These are phyloP conservation scores for Isabelozyma gotoi DNA, from an alignment of 805 yeast genomes.

Conservation along the genomic window DNA sequence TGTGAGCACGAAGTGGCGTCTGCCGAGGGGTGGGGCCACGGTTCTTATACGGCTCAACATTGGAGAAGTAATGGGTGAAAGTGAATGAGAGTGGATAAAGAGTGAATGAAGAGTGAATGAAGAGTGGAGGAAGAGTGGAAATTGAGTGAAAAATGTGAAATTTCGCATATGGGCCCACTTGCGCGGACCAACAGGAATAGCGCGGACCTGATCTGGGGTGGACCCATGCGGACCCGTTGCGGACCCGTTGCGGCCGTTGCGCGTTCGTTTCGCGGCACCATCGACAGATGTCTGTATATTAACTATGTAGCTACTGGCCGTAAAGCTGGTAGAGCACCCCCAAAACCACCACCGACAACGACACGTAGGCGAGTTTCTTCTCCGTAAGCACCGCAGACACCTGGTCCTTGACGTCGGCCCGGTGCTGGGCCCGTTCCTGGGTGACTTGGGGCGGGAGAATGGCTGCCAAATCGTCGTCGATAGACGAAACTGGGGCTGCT, in stretches of 20 bases:
- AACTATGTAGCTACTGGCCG: background rate
- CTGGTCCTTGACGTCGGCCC: too few species aligned
- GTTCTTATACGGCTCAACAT: background rate
- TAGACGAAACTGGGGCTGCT: too few species aligned
- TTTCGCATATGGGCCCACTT: too few species aligned
- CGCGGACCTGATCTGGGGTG: too few species aligned
- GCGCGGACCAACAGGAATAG: too few species aligned
- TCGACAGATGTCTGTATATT: background rate
- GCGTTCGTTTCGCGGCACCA: too few species aligned
- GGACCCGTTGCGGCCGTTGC: too few species aligned
- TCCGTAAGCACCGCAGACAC: background rate
- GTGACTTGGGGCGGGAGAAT: background rate
- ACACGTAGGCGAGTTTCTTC: background rate
- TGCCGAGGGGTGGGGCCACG: background rate
- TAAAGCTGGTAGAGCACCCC: background rate
- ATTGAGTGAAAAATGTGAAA: too few species aligned
- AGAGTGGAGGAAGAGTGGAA: too few species aligned
- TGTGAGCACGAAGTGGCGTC: conserved; percentile 9
- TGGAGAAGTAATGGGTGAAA: too few species aligned
- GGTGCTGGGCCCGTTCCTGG: too few species aligned
- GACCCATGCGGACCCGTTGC: too few species aligned
- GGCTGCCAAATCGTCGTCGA: background rate
- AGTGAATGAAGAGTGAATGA: background rate
- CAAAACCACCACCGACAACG: background rate
- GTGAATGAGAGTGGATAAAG: background rate